Base-by-base conservation (phyloP, 345 rosid genomes). In the Rhodomyrtus tomentosa region DNA sequence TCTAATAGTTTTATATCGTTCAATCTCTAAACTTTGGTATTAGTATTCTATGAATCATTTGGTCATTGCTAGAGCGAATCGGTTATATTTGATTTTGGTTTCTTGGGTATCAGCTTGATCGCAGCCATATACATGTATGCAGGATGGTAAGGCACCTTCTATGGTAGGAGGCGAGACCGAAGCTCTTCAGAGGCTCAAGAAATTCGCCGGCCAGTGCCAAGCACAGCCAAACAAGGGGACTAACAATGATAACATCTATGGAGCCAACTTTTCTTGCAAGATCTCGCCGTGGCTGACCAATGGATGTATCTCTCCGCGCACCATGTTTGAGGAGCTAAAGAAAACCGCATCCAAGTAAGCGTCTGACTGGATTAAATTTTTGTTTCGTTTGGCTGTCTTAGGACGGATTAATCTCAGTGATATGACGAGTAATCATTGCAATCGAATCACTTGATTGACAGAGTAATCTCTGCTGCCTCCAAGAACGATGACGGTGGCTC, bases 151-250 rank as follows among this genome's bases (percentile, higher is more conserved):
- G 87, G 90, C 91, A 68, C 87, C 90, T 81, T 88, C 96, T 25
- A 92, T 96, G 97, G 90, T 92, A 85, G 99, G 99, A 83, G 99
- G 99, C 56, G 99, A 98, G 94, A 92, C 95, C 73, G 98, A 96
- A 90, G 99, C 97, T 81, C 85, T 95, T 84, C 92, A 89, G 73
- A 94, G 92, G 93, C 89, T 98, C 80, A 90, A 93, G 87, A 96
- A 90, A 83, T 94, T 94, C 84, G 95, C 95, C 12, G 94, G 94
- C 3, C 97, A 96, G 84, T 95, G 96, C 89, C 93, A 89, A 88
- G 94, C 98, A 84, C 97, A 93, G 87, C 89, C 98, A 42, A 92
- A 85, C 89, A 94, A 94, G 86, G 95, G 92, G 59, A 83, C 84
- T 84, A 89, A 85, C 88, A 90, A 88, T 42, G 92, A 91, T 81